Evolutionary conservation across 2,329 filamentous ascomycete genomes (phyloP), one percentile per base, ranked within the genome.

Genomic region (Cordyceps farinosa): DNA sequence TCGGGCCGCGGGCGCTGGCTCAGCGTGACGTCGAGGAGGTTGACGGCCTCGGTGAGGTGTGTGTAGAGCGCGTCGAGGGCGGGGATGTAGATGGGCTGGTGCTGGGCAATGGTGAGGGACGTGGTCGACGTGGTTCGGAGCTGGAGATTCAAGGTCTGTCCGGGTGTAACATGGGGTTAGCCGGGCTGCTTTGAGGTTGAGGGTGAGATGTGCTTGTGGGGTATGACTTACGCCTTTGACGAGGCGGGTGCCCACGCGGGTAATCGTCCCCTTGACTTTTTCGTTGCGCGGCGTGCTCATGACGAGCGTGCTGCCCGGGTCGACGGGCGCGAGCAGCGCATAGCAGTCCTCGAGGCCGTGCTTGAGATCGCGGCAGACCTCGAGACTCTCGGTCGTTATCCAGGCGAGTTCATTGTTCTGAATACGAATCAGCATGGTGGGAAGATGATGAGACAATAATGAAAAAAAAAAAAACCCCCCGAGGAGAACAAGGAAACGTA

Each of bases 261-360:
- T 98, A 65, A 98, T 86, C 70, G 92, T 91, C 22, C 95, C 95
- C 76, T 99, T 99, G 66, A 98, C 87, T 68, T 85, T 87, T 78
- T 99, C 95, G 62, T 91, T 94, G 62, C 93, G 86, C 62, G 90
- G 84, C 15, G 93, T 96, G 66, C 90, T 95, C 68, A 99, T 84
- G 36, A 95, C 93, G 34, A 99, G 85, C 1, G 94, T 99, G 69
- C 89, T 93, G 9, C 92, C 92, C 1, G 89, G 88, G 72, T 96
- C 92, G 66, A 89, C 84, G 1, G 94, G 92, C 8, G 92, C 90
- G 36, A 99, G 86, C 30, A 98, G 84, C 22, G 89, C 87, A 69
- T 92, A 91, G 77, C 93, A 97, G 77, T 97, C 92, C 73, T 95
- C 88, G 3, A 98, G 85, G 64, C 92, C 91, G 68, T 81, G 77